phyloP scores from a whole-genome alignment of 352 stramenopile species.

The Pythium phragmiticola region DNA sequence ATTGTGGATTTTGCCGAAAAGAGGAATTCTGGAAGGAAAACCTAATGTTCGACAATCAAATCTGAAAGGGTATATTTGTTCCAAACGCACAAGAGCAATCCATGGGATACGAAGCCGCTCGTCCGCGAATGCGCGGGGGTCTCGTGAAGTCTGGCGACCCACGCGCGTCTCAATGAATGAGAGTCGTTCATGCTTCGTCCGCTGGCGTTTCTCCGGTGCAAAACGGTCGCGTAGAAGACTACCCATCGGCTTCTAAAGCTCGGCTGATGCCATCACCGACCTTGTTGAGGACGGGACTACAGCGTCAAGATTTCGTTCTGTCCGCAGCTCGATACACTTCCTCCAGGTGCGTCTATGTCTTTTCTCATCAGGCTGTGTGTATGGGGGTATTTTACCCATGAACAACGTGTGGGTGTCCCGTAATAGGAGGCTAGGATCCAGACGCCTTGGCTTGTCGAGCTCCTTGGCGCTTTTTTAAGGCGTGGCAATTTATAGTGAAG shows the following conservation, averaged over 20 bases:
- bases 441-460: no score
- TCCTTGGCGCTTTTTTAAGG: background rate
- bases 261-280: background rate
- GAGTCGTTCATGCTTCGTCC: background rate
- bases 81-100: no score
- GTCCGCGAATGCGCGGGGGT: background rate
- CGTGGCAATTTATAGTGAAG: constrained; percentile 12
- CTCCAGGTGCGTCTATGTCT: background rate
- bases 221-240: background rate
- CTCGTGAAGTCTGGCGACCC: background rate
- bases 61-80: no score
- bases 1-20: background rate
- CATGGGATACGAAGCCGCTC: background rate
- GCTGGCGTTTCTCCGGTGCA: background rate
- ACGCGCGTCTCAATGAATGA: no score
- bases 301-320: background rate
- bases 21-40: background rate
- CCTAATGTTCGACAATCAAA: background rate
- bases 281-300: background rate
- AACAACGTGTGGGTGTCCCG: background rate
- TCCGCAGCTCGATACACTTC: background rate
- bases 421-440: background rate
- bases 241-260: background rate
- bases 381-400: background rate
- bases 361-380: background rate